Percentiles rank a stretch among this genome's conserved stretches.
Conservation (phyloP, 2,329 filamentous ascomycete genomes). For the Scedosporium boydii region DNA sequence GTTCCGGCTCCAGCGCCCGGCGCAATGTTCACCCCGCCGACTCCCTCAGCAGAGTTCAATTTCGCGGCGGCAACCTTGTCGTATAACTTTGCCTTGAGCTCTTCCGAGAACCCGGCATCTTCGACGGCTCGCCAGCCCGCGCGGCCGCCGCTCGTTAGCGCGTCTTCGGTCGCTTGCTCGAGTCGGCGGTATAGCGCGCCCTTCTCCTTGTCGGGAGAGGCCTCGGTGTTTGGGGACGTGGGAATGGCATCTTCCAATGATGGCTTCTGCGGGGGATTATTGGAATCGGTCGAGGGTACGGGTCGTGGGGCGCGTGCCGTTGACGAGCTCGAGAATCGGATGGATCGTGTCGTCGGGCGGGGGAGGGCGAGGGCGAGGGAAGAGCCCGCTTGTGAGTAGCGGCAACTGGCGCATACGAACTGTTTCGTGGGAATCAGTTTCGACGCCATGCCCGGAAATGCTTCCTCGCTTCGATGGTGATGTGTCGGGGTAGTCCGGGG, state of each 20-base stretch:
- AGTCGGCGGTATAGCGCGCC: conserved; percentile 48
- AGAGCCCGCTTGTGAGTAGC: neutral
- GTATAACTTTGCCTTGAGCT: conserved; percentile 49
- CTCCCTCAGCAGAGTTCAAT: neutral
- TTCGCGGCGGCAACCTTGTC: conserved; percentile 43
- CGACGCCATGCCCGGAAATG: neutral
- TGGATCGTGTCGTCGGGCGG: neutral
- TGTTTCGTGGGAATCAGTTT: neutral
- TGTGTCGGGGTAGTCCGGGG: too few relatives aligned
- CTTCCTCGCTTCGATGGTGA: too few relatives aligned
- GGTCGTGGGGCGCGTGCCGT: neutral
- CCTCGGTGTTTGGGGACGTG: neutral
- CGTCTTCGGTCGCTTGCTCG: conserved; percentile 54
- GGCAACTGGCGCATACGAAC: neutral
- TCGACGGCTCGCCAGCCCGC: conserved; percentile 50
- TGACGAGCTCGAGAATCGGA: neutral
- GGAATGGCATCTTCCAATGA: neutral
- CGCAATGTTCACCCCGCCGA: conserved; percentile 20
- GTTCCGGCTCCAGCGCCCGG: conserved; percentile 58
- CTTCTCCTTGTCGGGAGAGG: conserved; percentile 1
- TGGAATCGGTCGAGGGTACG: neutral
- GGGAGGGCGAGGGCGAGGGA: neutral
- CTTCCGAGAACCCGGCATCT: conserved; percentile 54
- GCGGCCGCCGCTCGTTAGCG: conserved; percentile 46
- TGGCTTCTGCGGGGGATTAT: neutral